These are phyloP conservation scores for Nematocida major DNA, from an alignment of 371 early-diverging fungal species.

Conservation along the genomic window DNA sequence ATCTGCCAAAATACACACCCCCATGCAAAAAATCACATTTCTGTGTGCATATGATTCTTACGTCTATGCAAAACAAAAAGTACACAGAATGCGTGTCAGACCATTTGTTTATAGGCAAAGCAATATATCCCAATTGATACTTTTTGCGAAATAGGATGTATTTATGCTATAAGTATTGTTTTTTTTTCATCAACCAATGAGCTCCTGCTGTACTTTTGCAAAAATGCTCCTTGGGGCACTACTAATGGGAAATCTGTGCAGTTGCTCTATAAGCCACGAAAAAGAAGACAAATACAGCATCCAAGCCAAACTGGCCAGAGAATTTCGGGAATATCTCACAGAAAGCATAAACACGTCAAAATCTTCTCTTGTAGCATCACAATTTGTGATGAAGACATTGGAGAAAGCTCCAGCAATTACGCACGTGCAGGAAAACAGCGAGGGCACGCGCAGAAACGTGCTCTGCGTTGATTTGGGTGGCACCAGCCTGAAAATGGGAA, in stretches of 20 bases:
- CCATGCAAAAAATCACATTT: too few relatives aligned
- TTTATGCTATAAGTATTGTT: background rate
- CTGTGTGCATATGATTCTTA: too few relatives aligned
- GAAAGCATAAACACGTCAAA: background rate
- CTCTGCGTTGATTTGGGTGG: constrained; percentile 47
- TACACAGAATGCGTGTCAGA: too few relatives aligned
- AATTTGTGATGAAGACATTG: background rate
- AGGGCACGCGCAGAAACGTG: background rate
- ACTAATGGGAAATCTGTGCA: constrained; percentile 27
- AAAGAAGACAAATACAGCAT: background rate
- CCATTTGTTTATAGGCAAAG: too few relatives aligned
- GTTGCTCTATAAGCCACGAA: background rate
- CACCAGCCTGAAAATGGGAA: constrained; percentile 30
- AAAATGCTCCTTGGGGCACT: background rate
- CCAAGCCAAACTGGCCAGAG: background rate
- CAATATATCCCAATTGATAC: too few relatives aligned
- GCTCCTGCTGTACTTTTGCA: background rate
- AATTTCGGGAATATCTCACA: background rate
- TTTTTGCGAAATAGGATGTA: background rate
- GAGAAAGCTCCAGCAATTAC: background rate
- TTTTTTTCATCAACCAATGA: background rate
- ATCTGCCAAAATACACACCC: too few relatives aligned
- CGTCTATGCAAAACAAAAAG: too few relatives aligned
- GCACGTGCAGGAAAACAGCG: background rate
- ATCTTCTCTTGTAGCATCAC: constrained; percentile 11